phyloP scores from a whole-genome alignment of 2,329 filamentous ascomycete genomes.

The Fusarium caatingaense region DNA sequence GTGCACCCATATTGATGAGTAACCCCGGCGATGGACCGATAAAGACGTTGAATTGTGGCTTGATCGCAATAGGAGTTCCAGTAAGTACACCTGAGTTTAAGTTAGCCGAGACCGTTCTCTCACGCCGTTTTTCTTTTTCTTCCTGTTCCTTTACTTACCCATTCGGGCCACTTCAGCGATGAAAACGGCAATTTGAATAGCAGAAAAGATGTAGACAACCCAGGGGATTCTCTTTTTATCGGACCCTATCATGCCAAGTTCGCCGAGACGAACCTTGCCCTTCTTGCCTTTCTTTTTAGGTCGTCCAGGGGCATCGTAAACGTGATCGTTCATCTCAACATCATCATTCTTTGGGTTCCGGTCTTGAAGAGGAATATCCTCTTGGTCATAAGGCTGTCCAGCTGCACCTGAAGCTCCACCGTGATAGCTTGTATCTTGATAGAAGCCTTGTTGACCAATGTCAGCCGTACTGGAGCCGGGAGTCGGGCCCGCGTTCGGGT shows the following conservation, averaged over 20 bases:
- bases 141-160: conserved; percentile 62
- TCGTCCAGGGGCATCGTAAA: conserved; percentile 65
- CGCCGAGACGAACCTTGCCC: conserved; percentile 65
- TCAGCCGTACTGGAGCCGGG: conserved; percentile 53
- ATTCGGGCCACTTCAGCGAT: conserved; percentile 89
- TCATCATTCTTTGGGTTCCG: conserved; percentile 57
- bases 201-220: conserved; percentile 83
- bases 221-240: conserved; percentile 74
- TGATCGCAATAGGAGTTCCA: conserved; percentile 79
- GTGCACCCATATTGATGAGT: conserved; percentile 95
- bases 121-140: neutral
- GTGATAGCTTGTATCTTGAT: conserved; percentile 70
- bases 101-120: conserved; percentile 17
- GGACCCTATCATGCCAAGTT: conserved; percentile 69
- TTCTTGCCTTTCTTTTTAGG: conserved; percentile 51
- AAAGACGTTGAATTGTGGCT: conserved; percentile 94
- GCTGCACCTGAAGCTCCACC: conserved; percentile 57
- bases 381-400: conserved; percentile 55
- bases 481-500: conserved; percentile 55
- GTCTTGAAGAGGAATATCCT: conserved; percentile 69
- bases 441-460: conserved; percentile 53
- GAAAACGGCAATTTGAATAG: conserved; percentile 85
- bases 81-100: conserved; percentile 74
- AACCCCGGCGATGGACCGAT: conserved; percentile 92
- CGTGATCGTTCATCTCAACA: conserved; percentile 65